Evolutionary conservation across 2,329 filamentous ascomycete species (phyloP).

Genomic region (Fusarium euwallaceae): DNA sequence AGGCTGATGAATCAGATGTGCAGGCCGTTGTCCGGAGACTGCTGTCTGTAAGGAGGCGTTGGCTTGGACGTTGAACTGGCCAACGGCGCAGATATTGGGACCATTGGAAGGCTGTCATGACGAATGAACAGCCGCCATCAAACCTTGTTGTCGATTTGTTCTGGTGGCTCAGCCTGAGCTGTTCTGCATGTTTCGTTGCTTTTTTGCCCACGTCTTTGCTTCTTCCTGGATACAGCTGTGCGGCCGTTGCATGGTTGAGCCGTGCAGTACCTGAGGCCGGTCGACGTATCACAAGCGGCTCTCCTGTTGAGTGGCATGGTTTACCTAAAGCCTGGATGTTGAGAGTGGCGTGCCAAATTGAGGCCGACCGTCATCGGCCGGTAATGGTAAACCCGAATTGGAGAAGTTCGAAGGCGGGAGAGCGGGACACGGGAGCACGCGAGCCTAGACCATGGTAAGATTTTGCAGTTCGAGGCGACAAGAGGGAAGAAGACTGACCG

Average conservation of each 20-base stretch:
- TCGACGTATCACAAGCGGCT: constrained; percentile 22
- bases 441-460: constrained; percentile 9
- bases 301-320: constrained; percentile 22
- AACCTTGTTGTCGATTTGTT: background rate
- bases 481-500: constrained; percentile 3
- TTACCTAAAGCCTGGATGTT: constrained; percentile 14
- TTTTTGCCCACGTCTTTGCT: constrained; percentile 8
- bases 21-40: background rate
- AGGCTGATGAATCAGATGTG: background rate
- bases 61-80: background rate
- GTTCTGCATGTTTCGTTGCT: constrained; percentile 14
- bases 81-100: background rate
- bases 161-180: constrained; percentile 10
- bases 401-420: background rate
- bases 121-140: background rate
- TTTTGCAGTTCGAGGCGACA: constrained; percentile 6
- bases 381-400: constrained; percentile 1
- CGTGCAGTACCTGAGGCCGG: constrained; percentile 7
- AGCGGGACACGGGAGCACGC: constrained; percentile 10
- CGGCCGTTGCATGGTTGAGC: constrained; percentile 9
- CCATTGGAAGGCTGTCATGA: background rate
- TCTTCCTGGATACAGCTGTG: constrained; percentile 5
- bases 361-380: constrained; percentile 8
- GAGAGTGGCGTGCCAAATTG: constrained; percentile 25
- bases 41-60: background rate